Conservation (phyloP, 352 stramenopile species). For the Globisporangium yorkense region DNA sequence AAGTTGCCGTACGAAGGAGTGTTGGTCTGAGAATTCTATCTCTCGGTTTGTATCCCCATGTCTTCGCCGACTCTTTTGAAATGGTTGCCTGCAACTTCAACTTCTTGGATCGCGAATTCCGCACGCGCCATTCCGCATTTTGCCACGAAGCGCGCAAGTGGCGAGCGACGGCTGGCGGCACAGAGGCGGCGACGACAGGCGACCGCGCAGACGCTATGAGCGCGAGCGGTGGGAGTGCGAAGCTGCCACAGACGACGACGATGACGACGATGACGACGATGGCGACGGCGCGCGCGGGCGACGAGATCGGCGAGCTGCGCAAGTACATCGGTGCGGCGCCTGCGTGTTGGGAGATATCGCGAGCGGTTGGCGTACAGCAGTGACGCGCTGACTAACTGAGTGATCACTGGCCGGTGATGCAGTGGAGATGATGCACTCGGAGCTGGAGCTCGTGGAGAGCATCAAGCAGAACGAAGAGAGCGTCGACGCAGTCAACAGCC, state of each 20-base stretch:
- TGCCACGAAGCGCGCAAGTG: neutral
- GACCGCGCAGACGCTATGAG: neutral
- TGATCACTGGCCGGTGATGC: neutral
- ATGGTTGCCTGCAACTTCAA: slow-evolving; percentile 4
- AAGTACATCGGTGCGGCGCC: slow-evolving; percentile 47
- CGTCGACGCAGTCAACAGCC: slow-evolving; percentile 30
- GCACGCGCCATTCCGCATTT: neutral
- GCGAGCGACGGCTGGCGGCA: too few species aligned
- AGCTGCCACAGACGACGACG: neutral
- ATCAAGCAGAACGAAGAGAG: slow-evolving; percentile 64
- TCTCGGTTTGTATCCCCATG: neutral
- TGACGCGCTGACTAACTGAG: neutral
- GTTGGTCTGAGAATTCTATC: neutral
- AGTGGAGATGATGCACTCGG: slow-evolving; percentile 80
- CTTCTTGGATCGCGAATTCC: neutral
- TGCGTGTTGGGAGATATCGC: neutral
- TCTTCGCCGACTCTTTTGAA: neutral
- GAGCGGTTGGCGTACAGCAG: neutral
- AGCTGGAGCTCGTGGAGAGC: slow-evolving; percentile 63
- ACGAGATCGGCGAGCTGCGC: slow-evolving; percentile 58
- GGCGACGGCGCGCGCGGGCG: slow-evolving; percentile 6
- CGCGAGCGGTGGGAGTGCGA: neutral
- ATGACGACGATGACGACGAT: too few species aligned
- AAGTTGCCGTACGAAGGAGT: neutral
- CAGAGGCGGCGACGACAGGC: neutral